These are phyloP conservation scores for Begonia peltatifolia DNA, from an alignment of 306 rosid genomes.

Conservation along the genomic window DNA sequence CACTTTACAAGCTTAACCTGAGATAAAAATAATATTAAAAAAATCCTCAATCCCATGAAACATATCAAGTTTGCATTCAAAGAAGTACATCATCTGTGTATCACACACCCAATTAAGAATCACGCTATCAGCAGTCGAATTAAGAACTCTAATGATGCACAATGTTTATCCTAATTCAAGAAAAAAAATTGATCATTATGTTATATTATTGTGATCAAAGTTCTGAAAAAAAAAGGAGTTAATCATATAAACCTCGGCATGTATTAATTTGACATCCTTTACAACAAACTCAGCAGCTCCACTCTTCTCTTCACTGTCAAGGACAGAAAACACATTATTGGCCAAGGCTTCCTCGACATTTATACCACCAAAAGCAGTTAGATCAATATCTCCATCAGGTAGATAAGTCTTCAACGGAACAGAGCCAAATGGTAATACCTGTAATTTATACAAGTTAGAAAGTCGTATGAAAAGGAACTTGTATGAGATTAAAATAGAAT, in stretches of 20 bases:
- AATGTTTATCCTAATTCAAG: not conserved
- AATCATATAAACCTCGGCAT: slow-evolving; percentile 65
- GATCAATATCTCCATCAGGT: slow-evolving; percentile 94
- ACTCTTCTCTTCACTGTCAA: slow-evolving; percentile 50
- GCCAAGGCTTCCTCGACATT: slow-evolving; percentile 51
- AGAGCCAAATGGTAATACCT: slow-evolving; percentile 85
- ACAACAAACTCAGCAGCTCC: slow-evolving; percentile 60
- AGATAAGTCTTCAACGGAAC: slow-evolving; percentile 86
- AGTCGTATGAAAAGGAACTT: slow-evolving; percentile 1
- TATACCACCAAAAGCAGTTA: slow-evolving; percentile 42
- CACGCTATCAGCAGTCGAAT: not conserved
- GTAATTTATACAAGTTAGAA: slow-evolving; percentile 7
- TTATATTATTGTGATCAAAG: no score
- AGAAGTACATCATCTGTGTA: not conserved
- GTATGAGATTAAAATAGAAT: not conserved
- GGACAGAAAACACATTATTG: slow-evolving; percentile 40
- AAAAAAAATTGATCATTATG: not conserved
- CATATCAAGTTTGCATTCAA: not conserved
- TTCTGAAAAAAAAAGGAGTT: not conserved
- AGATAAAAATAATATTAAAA: slow-evolving; percentile 3
- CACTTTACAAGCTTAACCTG: slow-evolving; percentile 96
- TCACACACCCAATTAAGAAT: not conserved
- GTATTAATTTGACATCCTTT: slow-evolving; percentile 77
- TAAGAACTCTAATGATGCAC: not conserved
- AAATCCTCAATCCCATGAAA: not conserved